Evolutionary conservation across 164 flowering plant genomes (phyloP), one percentile per base, ranked within the genome.

Genomic region (Houttuynia cordata): DNA sequence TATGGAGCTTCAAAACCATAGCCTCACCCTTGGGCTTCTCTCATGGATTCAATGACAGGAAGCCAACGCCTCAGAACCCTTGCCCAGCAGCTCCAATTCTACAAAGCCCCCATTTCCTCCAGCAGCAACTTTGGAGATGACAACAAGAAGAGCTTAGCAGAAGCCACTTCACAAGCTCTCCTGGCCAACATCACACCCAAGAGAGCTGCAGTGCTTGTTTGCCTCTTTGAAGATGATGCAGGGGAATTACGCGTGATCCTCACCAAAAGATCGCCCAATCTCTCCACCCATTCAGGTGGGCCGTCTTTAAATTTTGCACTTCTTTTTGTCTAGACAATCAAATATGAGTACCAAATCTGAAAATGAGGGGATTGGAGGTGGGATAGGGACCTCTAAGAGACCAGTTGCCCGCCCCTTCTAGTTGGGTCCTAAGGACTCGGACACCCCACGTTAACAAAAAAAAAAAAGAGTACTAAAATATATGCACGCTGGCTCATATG

Each of bases 1-100:
- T 2, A 30, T 30, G 2, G 37, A 30, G 37, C 37, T 30, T 30
- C 37, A 30, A 30, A 2, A 2, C 37, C 4, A 30, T 30, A 30
- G 6, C 37, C 6, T 30, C 37, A 2, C 37, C 37, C 6, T 6
- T 30, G 2, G 2, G 37, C 37, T 30, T 30, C 37, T 6, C 37
- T 30, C 49, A 34, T 41, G 62, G 52, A 59, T 59, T 40, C n/a
- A 25, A 59, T 7, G 25, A 7, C 21, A 19, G 52, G 52, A 42
- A 45, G 25, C 62, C 79, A 77, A 10, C 59, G 59, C 10, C 80
- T 91, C 4, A 9, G 59, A 30, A 71, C 66, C 67, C 73, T 91
- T 63, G 88, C 88, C 41, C 83, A 73, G 52, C 91, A 84, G 64
- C 87, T 91, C 24, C 83, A 89, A 45, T 80, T 73, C 42, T 86